Conservation (phyloP, 345 rosid genomes). For the Syzygium oleosum region DNA sequence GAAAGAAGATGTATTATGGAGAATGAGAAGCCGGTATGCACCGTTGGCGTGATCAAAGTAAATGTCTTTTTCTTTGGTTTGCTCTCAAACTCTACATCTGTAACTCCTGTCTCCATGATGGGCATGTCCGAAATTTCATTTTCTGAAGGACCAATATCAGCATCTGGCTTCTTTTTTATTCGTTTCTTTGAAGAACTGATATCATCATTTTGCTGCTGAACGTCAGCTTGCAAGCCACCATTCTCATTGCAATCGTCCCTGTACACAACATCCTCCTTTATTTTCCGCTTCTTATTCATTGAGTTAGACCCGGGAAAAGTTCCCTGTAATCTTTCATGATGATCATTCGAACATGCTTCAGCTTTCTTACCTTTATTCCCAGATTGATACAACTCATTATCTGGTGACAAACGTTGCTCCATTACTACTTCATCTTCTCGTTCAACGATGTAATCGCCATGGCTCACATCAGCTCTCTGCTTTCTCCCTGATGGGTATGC, state of each 20-base stretch:
- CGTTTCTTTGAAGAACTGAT: constrained; percentile 46
- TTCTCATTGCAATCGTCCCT: constrained; percentile 34
- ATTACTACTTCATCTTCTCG: constrained; percentile 45
- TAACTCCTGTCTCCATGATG: constrained; percentile 28
- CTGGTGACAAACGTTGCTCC: constrained; percentile 27
- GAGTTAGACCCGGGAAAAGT: constrained; percentile 45
- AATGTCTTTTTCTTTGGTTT: constrained; percentile 79
- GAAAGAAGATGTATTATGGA: constrained; percentile 94
- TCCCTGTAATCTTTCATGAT: constrained; percentile 44
- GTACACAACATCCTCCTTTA: constrained; percentile 40
- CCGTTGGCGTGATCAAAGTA: constrained; percentile 85
- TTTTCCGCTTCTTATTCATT: constrained; percentile 55
- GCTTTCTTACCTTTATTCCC: constrained; percentile 42
- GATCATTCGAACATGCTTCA: constrained; percentile 30
- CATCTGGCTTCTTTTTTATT: constrained; percentile 61
- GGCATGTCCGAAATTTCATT: constrained; percentile 45
- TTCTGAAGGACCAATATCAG: constrained; percentile 35
- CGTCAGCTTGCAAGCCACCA: constrained; percentile 18
- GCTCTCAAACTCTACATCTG: constrained; percentile 57
- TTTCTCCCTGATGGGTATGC: constrained; percentile 40
- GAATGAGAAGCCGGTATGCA: constrained; percentile 90
- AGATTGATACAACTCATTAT: constrained; percentile 21
- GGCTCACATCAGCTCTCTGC: constrained; percentile 30
- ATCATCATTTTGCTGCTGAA: constrained; percentile 35
- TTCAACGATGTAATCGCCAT: constrained; percentile 12